Conservation (phyloP, 805 yeast species). For the Diddensiella transvaalensis region DNA sequence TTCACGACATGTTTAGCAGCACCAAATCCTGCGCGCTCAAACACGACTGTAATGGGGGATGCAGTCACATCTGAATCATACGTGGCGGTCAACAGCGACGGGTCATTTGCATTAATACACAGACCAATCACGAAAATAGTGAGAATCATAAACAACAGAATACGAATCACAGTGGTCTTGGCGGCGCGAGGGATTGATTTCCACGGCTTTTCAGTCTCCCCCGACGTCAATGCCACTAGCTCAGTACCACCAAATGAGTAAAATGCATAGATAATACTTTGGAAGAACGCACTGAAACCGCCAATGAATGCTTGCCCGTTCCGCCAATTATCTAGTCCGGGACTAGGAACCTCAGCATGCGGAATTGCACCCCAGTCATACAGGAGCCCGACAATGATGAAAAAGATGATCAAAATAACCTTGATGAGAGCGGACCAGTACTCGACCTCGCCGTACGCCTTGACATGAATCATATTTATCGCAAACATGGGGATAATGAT, state of each 20-base stretch:
- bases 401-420: constrained; percentile 60
- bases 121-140: constrained; percentile 52
- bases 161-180: constrained; percentile 49
- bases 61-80: constrained; percentile 49
- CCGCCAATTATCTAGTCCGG: constrained; percentile 40
- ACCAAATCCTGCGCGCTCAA: constrained; percentile 44
- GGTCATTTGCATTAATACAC: constrained; percentile 52
- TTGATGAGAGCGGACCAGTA: constrained; percentile 66
- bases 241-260: constrained; percentile 55
- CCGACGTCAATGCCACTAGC: constrained; percentile 52
- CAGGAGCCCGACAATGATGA: constrained; percentile 49
- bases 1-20: constrained; percentile 47
- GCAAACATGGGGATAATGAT: constrained; percentile 49
- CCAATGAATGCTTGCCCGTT: constrained; percentile 26
- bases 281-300: constrained; percentile 27
- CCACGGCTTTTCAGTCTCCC: constrained; percentile 55
- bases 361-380: constrained; percentile 55
- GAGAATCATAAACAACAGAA: constrained; percentile 48
- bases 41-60: constrained; percentile 49
- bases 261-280: constrained; percentile 51
- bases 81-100: constrained; percentile 38
- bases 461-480: constrained; percentile 47
- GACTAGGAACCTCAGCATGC: constrained; percentile 48
- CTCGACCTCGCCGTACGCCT: constrained; percentile 53
- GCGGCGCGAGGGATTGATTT: constrained; percentile 55